Base-by-base conservation (phyloP, 2,329 filamentous ascomycete species). In the Emergomyces orientalis region DNA sequence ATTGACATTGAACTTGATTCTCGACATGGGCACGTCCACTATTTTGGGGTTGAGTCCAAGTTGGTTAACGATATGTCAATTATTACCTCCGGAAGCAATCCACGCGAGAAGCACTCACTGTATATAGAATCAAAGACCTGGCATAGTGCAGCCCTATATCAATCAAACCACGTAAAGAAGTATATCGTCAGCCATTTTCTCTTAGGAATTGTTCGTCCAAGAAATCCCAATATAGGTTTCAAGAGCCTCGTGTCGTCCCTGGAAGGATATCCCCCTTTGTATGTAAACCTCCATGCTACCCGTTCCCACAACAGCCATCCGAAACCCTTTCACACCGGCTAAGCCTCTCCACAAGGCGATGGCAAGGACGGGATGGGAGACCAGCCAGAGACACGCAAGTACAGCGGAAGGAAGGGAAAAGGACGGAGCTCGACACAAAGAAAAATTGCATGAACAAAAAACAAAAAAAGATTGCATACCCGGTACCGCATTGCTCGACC, bases 51-150 rank as follows among this genome's bases (percentile, higher is more conserved):
- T 66, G 63, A 63, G 63, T 71, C 25, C 56, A 27, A 32, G 14
- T 59, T 54, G 25, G 41, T 59, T 59, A 59, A 39, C 39, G 34
- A 58, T n/a, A 22, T 14, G 34, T 22, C 34, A 57, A 57, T 39
- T 37, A 41, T 22, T 39, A 7, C 2, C n/a, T 57, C 19, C 2
- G 14, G 57, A 25, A 59, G 39, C 3, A 59, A 34, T 30, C 13
- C 32, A 43, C 11, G 27, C 22, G 2, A 39, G 51, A 25, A 19
- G 49, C 59, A 76, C 82, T 75, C 76, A 86, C 84, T 86, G 82
- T 91, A 97, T 81, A 99, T 97, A 77, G 91, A 96, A 81, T 99
- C 94, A 77, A 96, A 97, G 72, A 99, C 86, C 80, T 99, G 94
- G 81, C 94, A 99, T 66, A 96, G 84, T 57, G 93, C 93, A 70